Percentiles rank a stretch among this genome's conserved stretches.
phyloP scores from a whole-genome alignment of 1,284 basidiomycete genomes.

The Leccinum pachyderme region DNA sequence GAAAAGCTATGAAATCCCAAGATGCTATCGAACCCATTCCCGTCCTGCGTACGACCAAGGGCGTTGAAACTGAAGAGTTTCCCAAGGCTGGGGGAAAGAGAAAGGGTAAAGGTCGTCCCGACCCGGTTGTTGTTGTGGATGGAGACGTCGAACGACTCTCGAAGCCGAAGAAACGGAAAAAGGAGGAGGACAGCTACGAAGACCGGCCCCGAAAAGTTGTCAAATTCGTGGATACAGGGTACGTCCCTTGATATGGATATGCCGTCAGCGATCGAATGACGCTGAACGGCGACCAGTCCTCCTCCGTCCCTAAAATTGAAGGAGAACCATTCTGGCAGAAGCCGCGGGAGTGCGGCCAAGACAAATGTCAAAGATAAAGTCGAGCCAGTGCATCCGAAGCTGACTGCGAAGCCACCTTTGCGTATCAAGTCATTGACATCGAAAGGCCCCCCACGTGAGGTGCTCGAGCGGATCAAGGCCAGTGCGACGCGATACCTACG shows the following conservation, averaged over 20 bases:
- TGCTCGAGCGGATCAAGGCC: slow-evolving; percentile 33
- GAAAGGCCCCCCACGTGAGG: slow-evolving; percentile 28
- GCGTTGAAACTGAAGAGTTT: neutral
- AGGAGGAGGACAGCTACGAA: slow-evolving; percentile 18
- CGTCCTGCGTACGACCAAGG: neutral
- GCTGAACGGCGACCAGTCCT: slow-evolving; percentile 12
- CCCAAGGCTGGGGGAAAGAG: neutral
- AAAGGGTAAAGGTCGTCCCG: neutral
- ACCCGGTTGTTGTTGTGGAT: neutral
- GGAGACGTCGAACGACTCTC: neutral
- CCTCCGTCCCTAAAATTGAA: slow-evolving; percentile 25
- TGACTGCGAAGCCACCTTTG: neutral
- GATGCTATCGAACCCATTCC: neutral
- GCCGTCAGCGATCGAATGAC: no score
- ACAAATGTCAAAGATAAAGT: neutral
- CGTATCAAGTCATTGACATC: slow-evolving; percentile 6
- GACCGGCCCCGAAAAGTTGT: slow-evolving; percentile 23
- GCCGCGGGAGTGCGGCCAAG: neutral
- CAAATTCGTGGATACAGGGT: slow-evolving; percentile 19
- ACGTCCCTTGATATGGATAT: neutral
- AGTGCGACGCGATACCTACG: slow-evolving; percentile 16
- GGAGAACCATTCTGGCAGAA: slow-evolving; percentile 20
- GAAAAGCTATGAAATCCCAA: slow-evolving; percentile 4
- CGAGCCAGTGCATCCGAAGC: neutral
- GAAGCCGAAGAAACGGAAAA: slow-evolving; percentile 22